Evolutionary conservation across 2,329 filamentous ascomycete genomes (phyloP), one percentile per base, ranked within the genome.

Genomic region (Aureobasidium sp.): DNA sequence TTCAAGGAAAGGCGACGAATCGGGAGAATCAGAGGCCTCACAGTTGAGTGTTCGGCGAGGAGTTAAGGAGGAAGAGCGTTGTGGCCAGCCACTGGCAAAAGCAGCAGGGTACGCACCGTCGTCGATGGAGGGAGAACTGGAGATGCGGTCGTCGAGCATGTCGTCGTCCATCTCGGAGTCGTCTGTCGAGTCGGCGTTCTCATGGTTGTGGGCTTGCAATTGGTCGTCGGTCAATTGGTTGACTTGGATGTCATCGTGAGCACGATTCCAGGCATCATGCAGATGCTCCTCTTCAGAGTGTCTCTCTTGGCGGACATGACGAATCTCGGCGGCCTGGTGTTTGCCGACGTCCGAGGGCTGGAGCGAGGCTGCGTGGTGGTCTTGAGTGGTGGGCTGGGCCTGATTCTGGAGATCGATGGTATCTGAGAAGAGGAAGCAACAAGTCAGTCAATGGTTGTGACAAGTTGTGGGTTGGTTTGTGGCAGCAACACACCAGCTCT

Each of bases 121-220:
- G 77, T 95, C 90, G 71, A 98, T 98, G 63, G 91, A 97, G 67
- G 93, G 93, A 64, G 91, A 97, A 71, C 90, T 97, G 64, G 91
- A 97, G 61, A 98, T 96, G 71, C 93, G 93, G 75, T 51, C 48
- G 48, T 97, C 93, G 86, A 95, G 89, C 83, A 95, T 84, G 70
- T 97, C 91, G 71, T 96, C 84, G 65, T 94, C 90, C 68, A 90
- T 73, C 63, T 71, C 71, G 53, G 84, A 73, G 57, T 88, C 81
- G 42, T 78, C 86, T 62, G 85, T 84, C 44, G 81, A 79, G 47
- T 73, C 66, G 35, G 64, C 68, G 17, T 62, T 62, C 35, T 63
- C 63, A 21, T 70, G 60, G 30, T 63, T 59, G 30, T 56, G 50
- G 11, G 47, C 35, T 40, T 57, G 57, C 54, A 56, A 14, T 49